Conservation (phyloP, 306 rosid species). For the Parietaria judaica region DNA sequence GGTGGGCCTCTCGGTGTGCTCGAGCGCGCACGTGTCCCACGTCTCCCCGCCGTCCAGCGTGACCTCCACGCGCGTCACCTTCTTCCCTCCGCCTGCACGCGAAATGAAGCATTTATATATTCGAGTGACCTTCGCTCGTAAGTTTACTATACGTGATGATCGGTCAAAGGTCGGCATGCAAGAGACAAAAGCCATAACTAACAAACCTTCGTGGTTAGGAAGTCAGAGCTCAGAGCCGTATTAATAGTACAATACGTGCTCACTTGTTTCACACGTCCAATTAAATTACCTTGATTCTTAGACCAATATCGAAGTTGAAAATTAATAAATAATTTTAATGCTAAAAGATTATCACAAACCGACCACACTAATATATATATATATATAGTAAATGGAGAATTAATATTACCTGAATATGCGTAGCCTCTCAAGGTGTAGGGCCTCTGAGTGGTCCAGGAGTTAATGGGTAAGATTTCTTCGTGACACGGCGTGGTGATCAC, state of each 20-base stretch:
- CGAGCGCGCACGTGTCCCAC: conserved; percentile 56
- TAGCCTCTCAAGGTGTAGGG: conserved; percentile 66
- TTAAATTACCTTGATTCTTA: background rate
- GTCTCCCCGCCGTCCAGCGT: conserved; percentile 74
- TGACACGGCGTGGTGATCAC: conserved; percentile 84
- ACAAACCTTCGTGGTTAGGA: background rate
- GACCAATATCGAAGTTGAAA: background rate
- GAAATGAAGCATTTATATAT: background rate
- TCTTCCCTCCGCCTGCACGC: conserved; percentile 72
- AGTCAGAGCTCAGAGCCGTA: background rate
- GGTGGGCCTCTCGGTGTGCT: conserved; percentile 57
- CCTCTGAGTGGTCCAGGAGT: conserved; percentile 60
- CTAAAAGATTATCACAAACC: no score
- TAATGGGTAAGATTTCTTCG: conserved; percentile 69
- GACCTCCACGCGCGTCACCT: conserved; percentile 84
- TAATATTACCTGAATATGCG: conserved; percentile 68
- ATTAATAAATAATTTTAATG: background rate
- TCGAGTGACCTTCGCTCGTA: no score
- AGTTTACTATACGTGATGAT: background rate
- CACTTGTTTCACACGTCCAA: background rate
- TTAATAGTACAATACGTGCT: no score
- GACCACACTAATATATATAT: background rate
- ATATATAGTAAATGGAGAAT: background rate
- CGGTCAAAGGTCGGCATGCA: conserved; percentile 1
- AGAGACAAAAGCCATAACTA: background rate